Conservation (phyloP, 768 basidiomycete species). For the Fistulinella prunicolor region DNA sequence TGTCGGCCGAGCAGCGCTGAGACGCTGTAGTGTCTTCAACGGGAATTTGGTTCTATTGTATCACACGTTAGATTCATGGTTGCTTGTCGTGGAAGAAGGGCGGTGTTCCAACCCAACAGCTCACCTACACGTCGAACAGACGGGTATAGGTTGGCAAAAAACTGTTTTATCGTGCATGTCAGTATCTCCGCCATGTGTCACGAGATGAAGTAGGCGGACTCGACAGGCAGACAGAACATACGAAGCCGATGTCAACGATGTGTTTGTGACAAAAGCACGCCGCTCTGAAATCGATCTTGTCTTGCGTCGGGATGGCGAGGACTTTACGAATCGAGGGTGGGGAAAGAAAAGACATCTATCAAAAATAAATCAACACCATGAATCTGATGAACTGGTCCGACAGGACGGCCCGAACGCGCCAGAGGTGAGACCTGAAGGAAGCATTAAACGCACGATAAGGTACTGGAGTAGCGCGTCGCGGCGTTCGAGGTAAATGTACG, state of each 20-base stretch:
- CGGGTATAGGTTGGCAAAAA: slow-evolving; percentile 90
- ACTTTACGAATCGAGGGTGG: slow-evolving; percentile 68
- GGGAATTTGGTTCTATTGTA: slow-evolving; percentile 84
- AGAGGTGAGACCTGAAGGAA: too few species aligned
- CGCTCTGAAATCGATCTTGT: slow-evolving; percentile 94
- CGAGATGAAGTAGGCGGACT: slow-evolving; percentile 51
- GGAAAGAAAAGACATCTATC: slow-evolving; percentile 81
- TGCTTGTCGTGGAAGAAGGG: not conserved
- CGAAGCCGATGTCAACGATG: slow-evolving; percentile 94
- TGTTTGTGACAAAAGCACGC: slow-evolving; percentile 99
- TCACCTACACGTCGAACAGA: slow-evolving; percentile 91
- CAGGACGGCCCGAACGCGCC: too few species aligned
- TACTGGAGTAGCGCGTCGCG: slow-evolving; percentile 90
- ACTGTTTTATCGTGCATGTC: slow-evolving; percentile 50
- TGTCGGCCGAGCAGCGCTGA: slow-evolving; percentile 58
- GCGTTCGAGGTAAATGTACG: slow-evolving; percentile 82
- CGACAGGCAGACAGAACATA: slow-evolving; percentile 97
- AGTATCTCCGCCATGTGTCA: slow-evolving; percentile 2
- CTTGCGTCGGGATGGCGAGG: slow-evolving; percentile 86
- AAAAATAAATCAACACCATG: too few species aligned
- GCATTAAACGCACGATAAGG: slow-evolving; percentile 55
- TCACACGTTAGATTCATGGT: not conserved
- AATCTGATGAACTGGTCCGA: too few species aligned
- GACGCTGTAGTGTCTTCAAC: slow-evolving; percentile 82
- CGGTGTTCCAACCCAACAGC: slow-evolving; percentile 27